A percentile compares a stretch with the other conserved stretches of the same genome.
phyloP scores from a whole-genome alignment of 495 filamentous ascomycete species.

The Talaromyces stipitatus region DNA sequence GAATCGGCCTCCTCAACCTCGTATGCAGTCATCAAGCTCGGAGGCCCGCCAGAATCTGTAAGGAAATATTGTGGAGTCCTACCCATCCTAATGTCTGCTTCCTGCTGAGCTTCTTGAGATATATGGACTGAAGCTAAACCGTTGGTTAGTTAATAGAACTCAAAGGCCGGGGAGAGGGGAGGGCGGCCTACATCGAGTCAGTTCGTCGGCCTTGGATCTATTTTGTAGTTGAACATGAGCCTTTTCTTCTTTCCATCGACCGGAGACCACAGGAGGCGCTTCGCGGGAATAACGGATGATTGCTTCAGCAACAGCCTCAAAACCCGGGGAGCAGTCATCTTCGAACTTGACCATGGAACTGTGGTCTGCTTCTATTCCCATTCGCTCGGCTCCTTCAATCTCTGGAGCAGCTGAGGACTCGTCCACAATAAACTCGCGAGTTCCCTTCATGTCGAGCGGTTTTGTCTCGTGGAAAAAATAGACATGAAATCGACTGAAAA shows the following conservation, averaged over 20 bases:
- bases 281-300: conserved; percentile 60
- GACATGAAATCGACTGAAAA: conserved; percentile 65
- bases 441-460: conserved; percentile 56
- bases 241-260: conserved; percentile 58
- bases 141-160: neutral
- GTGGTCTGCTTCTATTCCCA: conserved; percentile 76
- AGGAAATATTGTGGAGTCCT: conserved; percentile 4
- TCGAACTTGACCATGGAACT: conserved; percentile 87
- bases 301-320: conserved; percentile 62
- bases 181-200: conserved; percentile 23
- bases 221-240: conserved; percentile 32
- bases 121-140: neutral
- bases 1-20: conserved; percentile 3
- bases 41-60: neutral
- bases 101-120: neutral
- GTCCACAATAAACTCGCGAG: conserved; percentile 60
- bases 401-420: conserved; percentile 68
- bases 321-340: conserved; percentile 63
- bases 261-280: conserved; percentile 47
- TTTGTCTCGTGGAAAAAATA: conserved; percentile 66
- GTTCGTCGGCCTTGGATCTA: conserved; percentile 29
- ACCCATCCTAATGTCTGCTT: conserved; percentile 6
- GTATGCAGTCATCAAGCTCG: conserved; percentile 2
- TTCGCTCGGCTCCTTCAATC: conserved; percentile 64
- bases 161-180: neutral